Conservation (phyloP, 2,329 filamentous ascomycete genomes). For the Coleophoma cylindrospora region DNA sequence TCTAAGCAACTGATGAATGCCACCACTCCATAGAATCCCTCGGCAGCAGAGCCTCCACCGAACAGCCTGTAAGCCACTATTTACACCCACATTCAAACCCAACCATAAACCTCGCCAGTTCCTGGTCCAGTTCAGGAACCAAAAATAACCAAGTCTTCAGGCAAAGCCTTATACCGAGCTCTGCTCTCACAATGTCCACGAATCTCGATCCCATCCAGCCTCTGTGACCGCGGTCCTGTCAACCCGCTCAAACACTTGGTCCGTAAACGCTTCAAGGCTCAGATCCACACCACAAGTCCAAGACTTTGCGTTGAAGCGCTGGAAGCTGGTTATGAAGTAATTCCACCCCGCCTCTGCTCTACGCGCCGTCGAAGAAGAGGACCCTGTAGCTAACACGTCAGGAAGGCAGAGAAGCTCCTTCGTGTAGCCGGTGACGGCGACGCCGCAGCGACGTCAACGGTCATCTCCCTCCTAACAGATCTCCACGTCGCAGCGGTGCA, state of each 20-base stretch:
- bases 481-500: slow-evolving; percentile 1
- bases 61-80: slow-evolving; percentile 37
- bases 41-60: slow-evolving; percentile 43
- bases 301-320: slow-evolving; percentile 59
- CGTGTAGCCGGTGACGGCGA: slow-evolving; percentile 17
- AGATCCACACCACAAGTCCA: slow-evolving; percentile 51
- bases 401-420: slow-evolving; percentile 22
- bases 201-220: slow-evolving; percentile 46
- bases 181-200: slow-evolving; percentile 54
- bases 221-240: slow-evolving; percentile 25
- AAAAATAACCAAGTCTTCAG: slow-evolving; percentile 28
- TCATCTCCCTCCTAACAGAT: slow-evolving; percentile 28
- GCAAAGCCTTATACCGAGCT: slow-evolving; percentile 67
- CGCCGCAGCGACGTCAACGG: slow-evolving; percentile 12
- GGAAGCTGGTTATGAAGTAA: slow-evolving; percentile 62
- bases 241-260: slow-evolving; percentile 52
- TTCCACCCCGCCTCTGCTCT: background rate
- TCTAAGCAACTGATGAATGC: slow-evolving; percentile 32
- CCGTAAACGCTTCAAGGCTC: slow-evolving; percentile 56
- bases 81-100: background rate
- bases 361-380: background rate
- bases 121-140: too few species aligned
- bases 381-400: background rate
- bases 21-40: slow-evolving; percentile 33
- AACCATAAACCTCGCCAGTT: background rate